Evolutionary conservation across 2,329 filamentous ascomycete species (phyloP).

Genomic region (Sarocladium brachiariae): DNA sequence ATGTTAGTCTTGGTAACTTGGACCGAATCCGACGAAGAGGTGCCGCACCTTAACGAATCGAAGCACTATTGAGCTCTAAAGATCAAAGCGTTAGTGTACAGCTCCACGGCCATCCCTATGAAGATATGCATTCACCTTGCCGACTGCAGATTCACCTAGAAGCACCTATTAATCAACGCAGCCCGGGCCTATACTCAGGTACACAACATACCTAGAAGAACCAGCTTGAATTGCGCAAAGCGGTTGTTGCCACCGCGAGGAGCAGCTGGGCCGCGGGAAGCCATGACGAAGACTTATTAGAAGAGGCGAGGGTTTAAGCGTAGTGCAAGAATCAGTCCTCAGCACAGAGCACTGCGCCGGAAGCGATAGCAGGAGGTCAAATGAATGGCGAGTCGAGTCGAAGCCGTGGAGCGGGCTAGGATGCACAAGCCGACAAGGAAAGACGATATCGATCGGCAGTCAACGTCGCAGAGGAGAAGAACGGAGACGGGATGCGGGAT

Average conservation of each 20-base stretch:
- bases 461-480: not conserved
- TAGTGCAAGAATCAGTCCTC: not conserved
- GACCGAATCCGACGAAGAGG: too few species aligned
- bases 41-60: slow-evolving; percentile 96
- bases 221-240: slow-evolving; percentile 98
- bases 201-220: slow-evolving; percentile 71
- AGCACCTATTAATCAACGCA: not conserved
- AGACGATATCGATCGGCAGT: not conserved
- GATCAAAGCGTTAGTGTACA: slow-evolving; percentile 15
- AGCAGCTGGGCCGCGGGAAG: slow-evolving; percentile 65
- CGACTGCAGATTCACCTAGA: slow-evolving; percentile 94
- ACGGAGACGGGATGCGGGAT: not conserved
- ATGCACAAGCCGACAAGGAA: not conserved
- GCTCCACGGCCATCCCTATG: slow-evolving; percentile 6
- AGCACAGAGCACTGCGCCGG: not conserved
- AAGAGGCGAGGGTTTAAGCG: slow-evolving; percentile 14
- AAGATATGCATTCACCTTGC: slow-evolving; percentile 67
- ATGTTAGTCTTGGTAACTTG: too few species aligned
- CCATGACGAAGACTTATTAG: slow-evolving; percentile 54
- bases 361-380: not conserved
- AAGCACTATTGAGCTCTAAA: slow-evolving; percentile 89
- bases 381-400: too few species aligned
- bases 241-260: slow-evolving; percentile 65
- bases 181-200: not conserved
- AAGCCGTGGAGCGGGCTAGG: not conserved